Percentiles rank a stretch among this genome's conserved stretches.
phyloP scores from a whole-genome alignment of 78 protist species.

The Anaeramoeba flamelloides region DNA sequence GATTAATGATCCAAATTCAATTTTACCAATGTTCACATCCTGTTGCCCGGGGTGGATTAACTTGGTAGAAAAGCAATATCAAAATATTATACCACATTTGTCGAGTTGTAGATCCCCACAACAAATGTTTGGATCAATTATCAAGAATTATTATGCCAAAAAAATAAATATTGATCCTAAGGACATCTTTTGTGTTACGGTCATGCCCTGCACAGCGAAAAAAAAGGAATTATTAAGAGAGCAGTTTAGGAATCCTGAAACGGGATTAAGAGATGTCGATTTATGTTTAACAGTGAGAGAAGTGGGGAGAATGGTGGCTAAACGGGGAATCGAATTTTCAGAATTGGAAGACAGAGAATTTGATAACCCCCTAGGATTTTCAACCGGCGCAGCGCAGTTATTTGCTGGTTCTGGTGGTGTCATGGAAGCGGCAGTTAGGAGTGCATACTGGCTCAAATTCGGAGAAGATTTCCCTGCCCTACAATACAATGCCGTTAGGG shows the following conservation, averaged over 20 bases:
- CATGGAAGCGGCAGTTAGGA: constrained; percentile 37
- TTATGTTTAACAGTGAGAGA: constrained; percentile 21
- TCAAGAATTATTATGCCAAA: background rate
- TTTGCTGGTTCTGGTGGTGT: constrained; percentile 36
- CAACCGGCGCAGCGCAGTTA: constrained; percentile 22
- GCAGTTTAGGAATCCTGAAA: constrained; percentile 48
- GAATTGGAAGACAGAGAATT: background rate
- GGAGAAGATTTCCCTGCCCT: background rate
- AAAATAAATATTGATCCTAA: background rate
- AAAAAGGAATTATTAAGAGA: constrained; percentile 53
- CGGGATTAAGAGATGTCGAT: background rate
- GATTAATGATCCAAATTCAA: background rate
- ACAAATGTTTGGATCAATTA: constrained; percentile 12
- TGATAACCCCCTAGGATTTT: constrained; percentile 9
- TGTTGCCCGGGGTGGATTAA: constrained; percentile 49
- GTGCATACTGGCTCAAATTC: background rate
- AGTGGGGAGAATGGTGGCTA: background rate
- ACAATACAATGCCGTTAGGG: background rate
- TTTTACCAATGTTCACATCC: constrained; percentile 35
- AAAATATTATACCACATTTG: constrained; percentile 22
- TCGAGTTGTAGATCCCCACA: constrained; percentile 15
- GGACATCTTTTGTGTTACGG: background rate
- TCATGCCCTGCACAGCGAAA: constrained; percentile 34
- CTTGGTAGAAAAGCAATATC: constrained; percentile 4
- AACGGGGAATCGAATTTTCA: background rate